Conservation (phyloP, 2,329 filamentous ascomycete genomes). For the Pestalotiopsis sp. region DNA sequence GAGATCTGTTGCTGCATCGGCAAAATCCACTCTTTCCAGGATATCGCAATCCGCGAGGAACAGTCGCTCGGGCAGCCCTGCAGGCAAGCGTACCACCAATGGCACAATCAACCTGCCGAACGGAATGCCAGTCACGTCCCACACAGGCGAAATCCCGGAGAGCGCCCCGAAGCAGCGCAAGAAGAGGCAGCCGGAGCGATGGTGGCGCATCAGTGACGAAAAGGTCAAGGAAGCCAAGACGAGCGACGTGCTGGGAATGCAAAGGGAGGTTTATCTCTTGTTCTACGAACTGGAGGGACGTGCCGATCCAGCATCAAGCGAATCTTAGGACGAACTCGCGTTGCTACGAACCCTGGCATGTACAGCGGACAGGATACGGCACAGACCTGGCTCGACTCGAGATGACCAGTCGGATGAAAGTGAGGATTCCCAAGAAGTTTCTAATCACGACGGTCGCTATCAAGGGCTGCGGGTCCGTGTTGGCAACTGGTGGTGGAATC, state of each 20-base stretch:
- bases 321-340: slow-evolving; percentile 14
- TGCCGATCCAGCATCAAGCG: slow-evolving; percentile 23
- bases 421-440: neutral
- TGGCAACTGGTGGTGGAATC: slow-evolving; percentile 7
- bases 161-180: slow-evolving; percentile 36
- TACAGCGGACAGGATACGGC: neutral
- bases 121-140: slow-evolving; percentile 21
- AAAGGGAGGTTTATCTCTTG: slow-evolving; percentile 91
- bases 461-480: neutral
- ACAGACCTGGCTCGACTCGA: neutral
- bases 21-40: slow-evolving; percentile 54
- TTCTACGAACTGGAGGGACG: slow-evolving; percentile 85
- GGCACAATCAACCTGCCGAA: slow-evolving; percentile 9
- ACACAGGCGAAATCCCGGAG: slow-evolving; percentile 1
- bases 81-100: slow-evolving; percentile 17
- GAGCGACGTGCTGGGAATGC: slow-evolving; percentile 87
- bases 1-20: slow-evolving; percentile 59
- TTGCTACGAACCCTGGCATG: neutral
- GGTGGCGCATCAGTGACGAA: slow-evolving; percentile 98
- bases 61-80: slow-evolving; percentile 31
- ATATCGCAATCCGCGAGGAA: slow-evolving; percentile 43
- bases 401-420: neutral
- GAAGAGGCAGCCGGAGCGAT: slow-evolving; percentile 71
- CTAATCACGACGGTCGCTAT: neutral
- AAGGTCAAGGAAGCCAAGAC: slow-evolving; percentile 96